These are phyloP conservation scores for Phytophthora cactorum DNA, from an alignment of 352 stramenopile species.

Conservation along the genomic window DNA sequence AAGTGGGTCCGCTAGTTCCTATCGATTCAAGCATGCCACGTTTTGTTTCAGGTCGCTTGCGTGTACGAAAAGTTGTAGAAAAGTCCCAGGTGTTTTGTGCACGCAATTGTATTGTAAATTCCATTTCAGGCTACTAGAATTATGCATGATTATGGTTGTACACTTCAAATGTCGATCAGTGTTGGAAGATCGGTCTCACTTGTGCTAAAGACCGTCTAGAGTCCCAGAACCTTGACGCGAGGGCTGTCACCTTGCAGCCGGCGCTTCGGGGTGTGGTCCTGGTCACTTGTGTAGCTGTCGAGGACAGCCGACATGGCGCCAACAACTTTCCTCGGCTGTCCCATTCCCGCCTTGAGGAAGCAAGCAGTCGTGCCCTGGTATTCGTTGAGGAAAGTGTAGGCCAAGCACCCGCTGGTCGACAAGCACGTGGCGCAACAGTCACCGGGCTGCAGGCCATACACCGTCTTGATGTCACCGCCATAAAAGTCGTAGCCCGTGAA, in stretches of 20 bases:
- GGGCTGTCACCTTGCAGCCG: conserved; percentile 17
- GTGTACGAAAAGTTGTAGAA: too few species aligned
- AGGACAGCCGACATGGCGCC: conserved; percentile 44
- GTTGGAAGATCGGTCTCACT: not conserved
- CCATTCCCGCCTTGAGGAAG: conserved; percentile 48
- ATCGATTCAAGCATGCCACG: too few species aligned
- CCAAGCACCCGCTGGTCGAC: conserved; percentile 45
- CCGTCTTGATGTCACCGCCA: conserved; percentile 23
- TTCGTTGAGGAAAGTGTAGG: conserved; percentile 60
- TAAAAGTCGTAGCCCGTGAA: conserved; percentile 41
- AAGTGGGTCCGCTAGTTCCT: too few species aligned
- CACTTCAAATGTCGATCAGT: not conserved
- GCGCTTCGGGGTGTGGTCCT: conserved; percentile 35
- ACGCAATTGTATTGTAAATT: too few species aligned
- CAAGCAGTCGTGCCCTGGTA: conserved; percentile 39
- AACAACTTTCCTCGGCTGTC: conserved; percentile 27
- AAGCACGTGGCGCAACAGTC: conserved; percentile 54
- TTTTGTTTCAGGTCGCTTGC: too few species aligned
- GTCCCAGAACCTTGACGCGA: not conserved
- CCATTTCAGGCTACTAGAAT: too few species aligned
- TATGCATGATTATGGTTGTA: not conserved
- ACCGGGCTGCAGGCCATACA: conserved; percentile 27
- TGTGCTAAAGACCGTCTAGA: not conserved
- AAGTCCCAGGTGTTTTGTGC: too few species aligned
- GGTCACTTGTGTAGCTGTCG: conserved; percentile 40